phyloP scores from a whole-genome alignment of 75 land plant genomes.

The Adiantum capillusveneris region DNA sequence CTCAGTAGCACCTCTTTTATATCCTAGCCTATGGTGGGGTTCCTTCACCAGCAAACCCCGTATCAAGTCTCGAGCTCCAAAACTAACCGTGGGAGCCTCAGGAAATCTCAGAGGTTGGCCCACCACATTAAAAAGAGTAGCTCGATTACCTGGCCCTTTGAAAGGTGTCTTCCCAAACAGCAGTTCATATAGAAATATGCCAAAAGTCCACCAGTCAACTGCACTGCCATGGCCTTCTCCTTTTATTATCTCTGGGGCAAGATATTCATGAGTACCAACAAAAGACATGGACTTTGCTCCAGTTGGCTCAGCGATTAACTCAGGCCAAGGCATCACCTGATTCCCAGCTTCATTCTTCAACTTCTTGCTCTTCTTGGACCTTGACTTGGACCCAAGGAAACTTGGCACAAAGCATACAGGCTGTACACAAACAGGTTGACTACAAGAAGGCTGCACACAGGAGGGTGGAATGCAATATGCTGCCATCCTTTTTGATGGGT shows the following conservation, averaged over 20 bases:
- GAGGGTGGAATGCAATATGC: conserved; percentile 77
- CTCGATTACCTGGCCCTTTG: conserved; percentile 95
- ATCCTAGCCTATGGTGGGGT: conserved; percentile 84
- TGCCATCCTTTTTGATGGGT: conserved; percentile 21
- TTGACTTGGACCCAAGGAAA: conserved; percentile 5
- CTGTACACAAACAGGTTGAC: conserved; percentile 22
- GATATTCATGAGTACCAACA: conserved; percentile 95
- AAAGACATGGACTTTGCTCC: conserved; percentile 92
- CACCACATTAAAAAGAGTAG: conserved; percentile 97
- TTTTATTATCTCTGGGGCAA: no score
- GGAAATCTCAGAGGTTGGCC: conserved; percentile 93
- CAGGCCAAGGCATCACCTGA: conserved; percentile 44
- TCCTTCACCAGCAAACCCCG: conserved; percentile 89
- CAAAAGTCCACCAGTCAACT: conserved; percentile 99
- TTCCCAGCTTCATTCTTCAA: conserved; percentile 38
- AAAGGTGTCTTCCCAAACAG: conserved; percentile 94
- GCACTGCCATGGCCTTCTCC: conserved; percentile 99
- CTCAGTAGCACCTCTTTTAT: conserved; percentile 92
- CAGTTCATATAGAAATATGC: conserved; percentile 91
- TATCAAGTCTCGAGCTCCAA: conserved; percentile 81
- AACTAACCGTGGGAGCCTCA: conserved; percentile 72
- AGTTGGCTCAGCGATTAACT: conserved; percentile 95
- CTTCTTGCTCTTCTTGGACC: conserved; percentile 53
- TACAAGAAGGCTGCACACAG: conserved; percentile 70
- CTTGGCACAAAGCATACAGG: conserved; percentile 13